Base-by-base conservation (phyloP, 2,329 filamentous ascomycete species). In the Ceratocystiopsis sp. region DNA sequence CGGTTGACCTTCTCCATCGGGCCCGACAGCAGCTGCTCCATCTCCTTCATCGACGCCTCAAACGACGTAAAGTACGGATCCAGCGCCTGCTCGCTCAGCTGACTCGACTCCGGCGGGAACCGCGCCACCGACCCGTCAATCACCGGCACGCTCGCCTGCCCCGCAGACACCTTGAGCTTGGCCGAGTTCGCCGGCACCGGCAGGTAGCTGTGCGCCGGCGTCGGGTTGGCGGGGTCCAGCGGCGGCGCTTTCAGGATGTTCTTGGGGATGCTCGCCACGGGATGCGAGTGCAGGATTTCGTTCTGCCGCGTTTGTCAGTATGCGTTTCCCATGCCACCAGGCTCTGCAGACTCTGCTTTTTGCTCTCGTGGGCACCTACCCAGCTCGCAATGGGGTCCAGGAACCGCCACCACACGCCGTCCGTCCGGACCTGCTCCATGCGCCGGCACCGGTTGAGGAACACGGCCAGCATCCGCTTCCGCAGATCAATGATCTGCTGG, bases 371-470 rank as follows among this genome's bases (percentile, higher is more conserved):
- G 29, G 29, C 43, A 50, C 63, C 34, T 75, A 94, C 86, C 91
- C 91, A 98, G 73, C 91, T 96, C 19, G 89, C 87, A 58, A 98
- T 96, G 12, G 93, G 91, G 58, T 98, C 91, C 33, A 98, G 69
- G 57, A 98, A 98, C 51, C 86, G 80, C 87, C 89, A 95, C 78
- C 87, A 94, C 21, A 98, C 87, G 3, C 89, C 89, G 56, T 98
- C 91, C 47, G 86, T 83, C 42, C 85, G 73, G 25, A 98, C 79
- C 45, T 89, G 80, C 53, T 89, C 83, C 89, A 96, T 96, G 49
- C 78, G 76, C 50, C 87, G 75, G 61, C 91, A 98, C 40, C 91
- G 73, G 55, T 98, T 98, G 41, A 98, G 60, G 54, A 98, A 98
- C 0, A 96, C 91, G 5, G 83, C 82, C 43, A 98, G 61, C 91